Percentiles rank a stretch among this genome's conserved stretches.
These are phyloP conservation scores for Daldinia decipiens DNA, from an alignment of 495 filamentous ascomycete species.

Conservation along the genomic window DNA sequence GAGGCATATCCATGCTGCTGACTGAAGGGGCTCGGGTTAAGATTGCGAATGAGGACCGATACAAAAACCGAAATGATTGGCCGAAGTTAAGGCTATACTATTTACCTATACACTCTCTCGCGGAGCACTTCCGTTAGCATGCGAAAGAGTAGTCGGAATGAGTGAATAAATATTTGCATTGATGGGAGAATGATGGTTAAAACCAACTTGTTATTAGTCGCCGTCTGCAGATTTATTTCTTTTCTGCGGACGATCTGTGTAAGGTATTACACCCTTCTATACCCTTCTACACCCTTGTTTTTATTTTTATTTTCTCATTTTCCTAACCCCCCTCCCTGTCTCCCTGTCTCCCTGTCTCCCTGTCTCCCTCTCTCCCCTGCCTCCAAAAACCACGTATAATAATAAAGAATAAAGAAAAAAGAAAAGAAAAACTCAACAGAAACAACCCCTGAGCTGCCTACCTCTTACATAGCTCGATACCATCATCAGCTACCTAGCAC, in stretches of 20 bases:
- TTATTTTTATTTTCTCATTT: background rate
- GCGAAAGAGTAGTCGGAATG: conserved; percentile 37
- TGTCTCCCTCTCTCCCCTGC: too few species aligned
- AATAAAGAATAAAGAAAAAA: background rate
- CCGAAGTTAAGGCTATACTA: conserved; percentile 40
- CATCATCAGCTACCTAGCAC: background rate
- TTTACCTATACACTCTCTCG: conserved; percentile 35
- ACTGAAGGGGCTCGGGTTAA: conserved; percentile 43
- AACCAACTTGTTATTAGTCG: conserved; percentile 33
- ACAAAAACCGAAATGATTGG: conserved; percentile 34
- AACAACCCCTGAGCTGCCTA: background rate
- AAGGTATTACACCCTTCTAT: too few species aligned
- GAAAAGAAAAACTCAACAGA: background rate
- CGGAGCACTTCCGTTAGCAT: conserved; percentile 39
- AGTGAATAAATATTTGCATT: conserved; percentile 25
- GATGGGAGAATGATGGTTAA: conserved; percentile 37
- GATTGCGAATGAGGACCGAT: conserved; percentile 46
- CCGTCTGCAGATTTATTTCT: conserved; percentile 7
- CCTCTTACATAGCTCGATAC: background rate
- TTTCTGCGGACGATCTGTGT: background rate
- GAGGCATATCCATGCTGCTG: conserved; percentile 42
- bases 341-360: too few species aligned
- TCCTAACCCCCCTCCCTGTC: background rate
- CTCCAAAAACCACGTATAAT: too few species aligned
- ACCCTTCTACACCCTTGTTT: background rate